These are phyloP conservation scores for Rhynchospora breviuscula DNA, from an alignment of 176 grass and related monocot genomes.

Conservation along the genomic window DNA sequence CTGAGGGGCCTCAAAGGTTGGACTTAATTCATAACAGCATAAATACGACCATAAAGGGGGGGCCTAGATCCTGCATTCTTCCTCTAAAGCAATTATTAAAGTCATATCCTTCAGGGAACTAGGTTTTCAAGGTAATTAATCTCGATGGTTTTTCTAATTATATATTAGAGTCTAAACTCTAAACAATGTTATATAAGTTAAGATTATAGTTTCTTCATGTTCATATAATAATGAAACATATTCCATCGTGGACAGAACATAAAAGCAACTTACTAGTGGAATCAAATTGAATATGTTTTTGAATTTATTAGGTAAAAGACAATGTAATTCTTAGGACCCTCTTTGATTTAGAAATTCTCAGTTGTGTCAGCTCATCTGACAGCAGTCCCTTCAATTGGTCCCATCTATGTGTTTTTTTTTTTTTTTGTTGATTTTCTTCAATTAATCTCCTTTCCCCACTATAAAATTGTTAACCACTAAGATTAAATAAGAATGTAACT, in stretches of 20 bases:
- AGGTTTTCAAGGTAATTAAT: background rate
- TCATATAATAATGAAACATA: background rate
- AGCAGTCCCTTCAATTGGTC: background rate
- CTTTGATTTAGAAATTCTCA: background rate
- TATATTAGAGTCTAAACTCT: conserved; percentile 9
- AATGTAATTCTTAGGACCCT: background rate
- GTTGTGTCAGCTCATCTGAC: background rate
- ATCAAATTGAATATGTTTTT: conserved; percentile 3
- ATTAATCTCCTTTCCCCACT: background rate
- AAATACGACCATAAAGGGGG: background rate
- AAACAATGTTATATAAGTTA: background rate
- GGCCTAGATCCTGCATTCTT: conserved; percentile 5
- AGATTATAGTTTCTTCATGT: background rate
- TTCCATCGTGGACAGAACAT: background rate
- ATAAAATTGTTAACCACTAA: background rate
- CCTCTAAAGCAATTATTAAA: conserved; percentile 13
- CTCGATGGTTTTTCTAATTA: background rate
- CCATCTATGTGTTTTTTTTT: background rate
- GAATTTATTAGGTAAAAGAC: background rate
- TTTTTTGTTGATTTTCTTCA: background rate
- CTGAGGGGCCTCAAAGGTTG: conserved; percentile 5
- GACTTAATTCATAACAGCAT: background rate
- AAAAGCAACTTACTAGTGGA: background rate
- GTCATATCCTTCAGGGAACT: conserved; percentile 11
- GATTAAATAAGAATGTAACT: background rate